Conservation (phyloP, 805 yeast genomes). For the Cyberlindnera meyerae region DNA sequence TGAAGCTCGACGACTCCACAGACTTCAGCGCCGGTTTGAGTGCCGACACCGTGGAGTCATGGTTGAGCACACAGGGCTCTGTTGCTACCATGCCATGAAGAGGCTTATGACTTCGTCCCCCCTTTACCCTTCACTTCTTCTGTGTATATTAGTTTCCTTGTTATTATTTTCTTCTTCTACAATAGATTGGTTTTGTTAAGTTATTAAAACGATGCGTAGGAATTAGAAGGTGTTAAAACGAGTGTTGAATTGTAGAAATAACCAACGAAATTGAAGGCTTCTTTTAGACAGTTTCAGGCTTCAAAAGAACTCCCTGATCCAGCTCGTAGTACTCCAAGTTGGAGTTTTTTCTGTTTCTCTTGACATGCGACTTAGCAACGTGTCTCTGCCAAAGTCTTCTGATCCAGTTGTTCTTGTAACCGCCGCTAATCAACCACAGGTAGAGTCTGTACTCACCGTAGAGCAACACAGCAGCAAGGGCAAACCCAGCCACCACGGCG, state of each 20-base stretch:
- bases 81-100: slow-evolving; percentile 30
- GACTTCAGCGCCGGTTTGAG: slow-evolving; percentile 52
- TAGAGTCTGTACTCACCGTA: slow-evolving; percentile 44
- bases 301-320: slow-evolving; percentile 6
- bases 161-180: background rate
- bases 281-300: slow-evolving; percentile 1
- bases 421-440: slow-evolving; percentile 33
- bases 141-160: background rate
- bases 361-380: slow-evolving; percentile 15
- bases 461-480: slow-evolving; percentile 45
- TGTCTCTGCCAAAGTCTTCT: slow-evolving; percentile 15
- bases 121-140: background rate
- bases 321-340: slow-evolving; percentile 21
- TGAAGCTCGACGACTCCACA: slow-evolving; percentile 49
- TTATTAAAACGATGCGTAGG: no score
- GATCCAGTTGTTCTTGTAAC: slow-evolving; percentile 19
- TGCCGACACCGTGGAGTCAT: slow-evolving; percentile 49
- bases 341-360: slow-evolving; percentile 26
- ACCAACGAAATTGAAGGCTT: no score
- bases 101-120: no score
- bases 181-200: background rate
- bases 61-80: slow-evolving; percentile 54
- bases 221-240: no score
- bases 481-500: slow-evolving; percentile 67
- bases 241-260: no score